phyloP scores from a whole-genome alignment of 495 filamentous ascomycete genomes.

The Pseudotulostoma volvatum region DNA sequence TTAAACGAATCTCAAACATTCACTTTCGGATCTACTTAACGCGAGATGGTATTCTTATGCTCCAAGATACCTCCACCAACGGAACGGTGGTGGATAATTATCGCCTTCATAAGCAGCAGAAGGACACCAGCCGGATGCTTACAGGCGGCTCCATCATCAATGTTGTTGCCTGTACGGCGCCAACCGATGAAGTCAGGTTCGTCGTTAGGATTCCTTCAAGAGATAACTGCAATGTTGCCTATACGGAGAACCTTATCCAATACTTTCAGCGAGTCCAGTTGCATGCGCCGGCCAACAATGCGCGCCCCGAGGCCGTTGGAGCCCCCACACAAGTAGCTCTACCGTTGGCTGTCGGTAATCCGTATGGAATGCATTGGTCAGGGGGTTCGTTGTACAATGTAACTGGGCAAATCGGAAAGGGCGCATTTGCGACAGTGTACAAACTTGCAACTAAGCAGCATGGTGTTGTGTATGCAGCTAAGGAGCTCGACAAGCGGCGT shows the following conservation, averaged over 20 bases:
- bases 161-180: constrained; percentile 38
- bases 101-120: constrained; percentile 36
- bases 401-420: constrained; percentile 65
- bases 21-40: constrained; percentile 90
- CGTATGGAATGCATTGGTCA: constrained; percentile 55
- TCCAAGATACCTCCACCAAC: constrained; percentile 84
- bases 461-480: constrained; percentile 69
- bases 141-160: constrained; percentile 54
- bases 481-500: constrained; percentile 75
- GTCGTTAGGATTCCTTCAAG: constrained; percentile 69
- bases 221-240: constrained; percentile 41
- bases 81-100: constrained; percentile 70
- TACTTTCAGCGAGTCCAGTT: constrained; percentile 32
- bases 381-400: constrained; percentile 74
- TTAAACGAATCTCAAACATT: constrained; percentile 59
- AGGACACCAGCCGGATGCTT: constrained; percentile 42
- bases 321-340: constrained; percentile 10
- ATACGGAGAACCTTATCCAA: constrained; percentile 37
- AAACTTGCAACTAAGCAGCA: constrained; percentile 64
- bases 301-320: constrained; percentile 9
- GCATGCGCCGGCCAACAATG: constrained; percentile 10
- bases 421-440: constrained; percentile 86
- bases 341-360: constrained; percentile 22
- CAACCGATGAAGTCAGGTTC: constrained; percentile 47
- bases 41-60: constrained; percentile 61